Conservation (phyloP, 768 basidiomycete genomes). For the Hygrocybe coccinea region DNA sequence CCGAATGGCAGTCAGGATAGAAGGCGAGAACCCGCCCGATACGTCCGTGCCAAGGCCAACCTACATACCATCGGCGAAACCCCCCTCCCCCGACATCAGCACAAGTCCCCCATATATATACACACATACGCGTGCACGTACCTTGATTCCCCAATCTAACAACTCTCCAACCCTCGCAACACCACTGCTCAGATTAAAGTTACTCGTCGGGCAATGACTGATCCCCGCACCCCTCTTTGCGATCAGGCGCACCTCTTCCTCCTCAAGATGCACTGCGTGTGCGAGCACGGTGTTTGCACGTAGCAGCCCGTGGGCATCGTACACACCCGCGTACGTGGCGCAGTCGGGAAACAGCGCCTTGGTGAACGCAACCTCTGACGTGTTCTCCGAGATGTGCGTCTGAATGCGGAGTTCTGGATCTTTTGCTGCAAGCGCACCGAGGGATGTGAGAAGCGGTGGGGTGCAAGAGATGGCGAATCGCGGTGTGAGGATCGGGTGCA, state of each 20-base stretch:
- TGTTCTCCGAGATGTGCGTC: slow-evolving; percentile 90
- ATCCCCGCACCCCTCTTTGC: slow-evolving; percentile 63
- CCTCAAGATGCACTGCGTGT: slow-evolving; percentile 77
- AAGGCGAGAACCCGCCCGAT: slow-evolving; percentile 80
- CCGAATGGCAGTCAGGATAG: slow-evolving; percentile 71
- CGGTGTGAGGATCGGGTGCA: slow-evolving; percentile 89
- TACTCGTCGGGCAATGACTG: slow-evolving; percentile 92
- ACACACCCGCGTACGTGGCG: slow-evolving; percentile 70
- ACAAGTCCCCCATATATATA: neutral
- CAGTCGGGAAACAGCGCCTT: slow-evolving; percentile 60
- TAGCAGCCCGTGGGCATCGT: slow-evolving; percentile 74
- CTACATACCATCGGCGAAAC: slow-evolving; percentile 34
- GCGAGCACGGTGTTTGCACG: slow-evolving; percentile 78
- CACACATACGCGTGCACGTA: slow-evolving; percentile 24
- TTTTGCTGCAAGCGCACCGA: slow-evolving; percentile 57
- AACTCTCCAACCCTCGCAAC: slow-evolving; percentile 73
- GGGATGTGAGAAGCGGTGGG: slow-evolving; percentile 51
- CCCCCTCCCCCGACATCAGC: neutral
- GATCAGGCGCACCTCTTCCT: slow-evolving; percentile 70
- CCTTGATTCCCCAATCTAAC: slow-evolving; percentile 85
- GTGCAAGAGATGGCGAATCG: slow-evolving; percentile 95
- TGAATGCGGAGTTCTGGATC: slow-evolving; percentile 72
- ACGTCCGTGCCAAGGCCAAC: slow-evolving; percentile 94
- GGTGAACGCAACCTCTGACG: slow-evolving; percentile 62
- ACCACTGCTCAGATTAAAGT: slow-evolving; percentile 86